These are phyloP conservation scores for Tirmania nivea DNA, from an alignment of 495 filamentous ascomycete species.

Conservation along the genomic window DNA sequence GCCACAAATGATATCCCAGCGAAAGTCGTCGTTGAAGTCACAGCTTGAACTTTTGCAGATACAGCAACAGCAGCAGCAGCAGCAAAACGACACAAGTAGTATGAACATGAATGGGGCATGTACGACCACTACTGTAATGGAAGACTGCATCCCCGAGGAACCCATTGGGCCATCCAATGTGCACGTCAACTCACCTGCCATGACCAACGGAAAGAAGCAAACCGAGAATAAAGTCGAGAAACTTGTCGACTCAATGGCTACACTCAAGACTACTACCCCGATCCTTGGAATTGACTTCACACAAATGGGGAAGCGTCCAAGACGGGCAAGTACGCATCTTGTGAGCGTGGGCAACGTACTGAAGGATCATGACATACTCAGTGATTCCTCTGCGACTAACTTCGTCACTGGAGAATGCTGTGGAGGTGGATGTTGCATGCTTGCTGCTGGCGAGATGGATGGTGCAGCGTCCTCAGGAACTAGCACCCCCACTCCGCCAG, in stretches of 20 bases:
- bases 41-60: too few relatives aligned
- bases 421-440: conserved; percentile 76
- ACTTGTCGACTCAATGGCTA: conserved; percentile 23
- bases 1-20: too few relatives aligned
- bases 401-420: conserved; percentile 52
- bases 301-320: conserved; percentile 24
- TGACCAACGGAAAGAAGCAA: background rate
- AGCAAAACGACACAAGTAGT: too few relatives aligned
- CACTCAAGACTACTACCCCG: background rate
- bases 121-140: background rate
- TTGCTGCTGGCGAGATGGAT: conserved; percentile 22
- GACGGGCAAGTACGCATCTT: conserved; percentile 10
- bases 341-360: conserved; percentile 15
- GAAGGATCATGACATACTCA: conserved; percentile 20
- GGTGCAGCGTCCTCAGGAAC: background rate
- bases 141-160: background rate
- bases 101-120: too few relatives aligned
- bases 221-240: conserved; percentile 6
- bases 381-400: conserved; percentile 18
- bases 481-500: conserved; percentile 23
- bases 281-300: conserved; percentile 20
- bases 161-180: background rate
- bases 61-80: too few relatives aligned
- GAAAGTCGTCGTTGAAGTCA: too few relatives aligned
- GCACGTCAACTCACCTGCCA: background rate